phyloP scores from a whole-genome alignment of 305 asterid genomes.

The Fraxinus xanthoxyloides region DNA sequence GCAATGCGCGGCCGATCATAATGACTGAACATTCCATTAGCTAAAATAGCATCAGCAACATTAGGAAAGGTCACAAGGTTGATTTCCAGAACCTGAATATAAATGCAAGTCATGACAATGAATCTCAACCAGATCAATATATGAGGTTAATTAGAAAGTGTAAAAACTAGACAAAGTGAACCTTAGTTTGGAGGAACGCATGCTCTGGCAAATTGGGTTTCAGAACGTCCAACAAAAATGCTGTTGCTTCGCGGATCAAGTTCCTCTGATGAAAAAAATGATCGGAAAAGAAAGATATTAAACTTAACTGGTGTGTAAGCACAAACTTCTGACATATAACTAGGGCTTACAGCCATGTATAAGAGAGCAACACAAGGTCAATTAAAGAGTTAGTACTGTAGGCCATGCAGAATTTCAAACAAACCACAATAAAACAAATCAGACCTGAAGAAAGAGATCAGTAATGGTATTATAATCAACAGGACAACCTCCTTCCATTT shows the following conservation, averaged over 20 bases:
- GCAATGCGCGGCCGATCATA: conserved; percentile 95
- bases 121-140: neutral
- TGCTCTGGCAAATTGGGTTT: conserved; percentile 98
- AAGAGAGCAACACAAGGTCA: neutral
- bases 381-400: neutral
- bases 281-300: conserved; percentile 11
- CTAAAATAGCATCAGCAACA: conserved; percentile 98
- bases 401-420: neutral
- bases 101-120: conserved; percentile 23
- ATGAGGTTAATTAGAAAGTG: neutral
- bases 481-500: conserved; percentile 99
- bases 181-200: conserved; percentile 94
- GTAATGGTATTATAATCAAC: conserved; percentile 97
- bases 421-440: conserved; percentile 13
- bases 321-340: neutral
- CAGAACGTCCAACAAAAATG: conserved; percentile 94
- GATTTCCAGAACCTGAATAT: conserved; percentile 82
- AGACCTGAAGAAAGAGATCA: conserved; percentile 97
- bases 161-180: conserved; percentile 26
- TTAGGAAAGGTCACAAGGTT: conserved; percentile 94
- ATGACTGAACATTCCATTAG: conserved; percentile 98
- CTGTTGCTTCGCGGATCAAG: conserved; percentile 99
- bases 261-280: conserved; percentile 62
- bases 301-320: neutral
- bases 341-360: conserved; percentile 9